Evolutionary conservation across 1,139 yeast species (phyloP).

Genomic region (Saccharomyces hybrid): DNA sequence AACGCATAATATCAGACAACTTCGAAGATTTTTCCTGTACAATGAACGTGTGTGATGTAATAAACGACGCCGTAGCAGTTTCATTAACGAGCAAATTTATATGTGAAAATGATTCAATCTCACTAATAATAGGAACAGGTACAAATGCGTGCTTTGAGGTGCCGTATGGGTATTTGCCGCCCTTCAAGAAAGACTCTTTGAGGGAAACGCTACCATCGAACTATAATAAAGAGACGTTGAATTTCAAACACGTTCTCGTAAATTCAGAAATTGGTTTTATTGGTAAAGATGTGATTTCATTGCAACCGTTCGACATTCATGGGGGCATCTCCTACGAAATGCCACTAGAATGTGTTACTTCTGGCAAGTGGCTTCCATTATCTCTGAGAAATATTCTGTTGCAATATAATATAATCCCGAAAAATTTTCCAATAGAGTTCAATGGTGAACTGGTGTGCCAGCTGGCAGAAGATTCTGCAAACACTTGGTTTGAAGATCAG

Average conservation of each 20-base stretch:
- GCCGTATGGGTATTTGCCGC: constrained; percentile 14
- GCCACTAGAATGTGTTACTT: constrained; percentile 26
- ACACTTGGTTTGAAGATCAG: background rate
- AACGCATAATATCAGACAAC: constrained; percentile 4
- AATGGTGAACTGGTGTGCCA: constrained; percentile 25
- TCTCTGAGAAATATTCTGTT: constrained; percentile 15
- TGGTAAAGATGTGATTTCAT: constrained; percentile 18
- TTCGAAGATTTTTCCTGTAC: constrained; percentile 1
- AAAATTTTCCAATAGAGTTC: constrained; percentile 6
- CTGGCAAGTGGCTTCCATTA: constrained; percentile 25
- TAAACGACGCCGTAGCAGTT: constrained; percentile 34
- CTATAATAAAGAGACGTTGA: constrained; percentile 1
- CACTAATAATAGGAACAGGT: constrained; percentile 35
- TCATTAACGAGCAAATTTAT: constrained; percentile 22
- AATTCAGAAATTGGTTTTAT: constrained; percentile 34
- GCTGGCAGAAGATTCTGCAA: constrained; percentile 12
- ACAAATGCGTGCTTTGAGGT: constrained; percentile 31
- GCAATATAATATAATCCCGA: constrained; percentile 10
- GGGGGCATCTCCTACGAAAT: constrained; percentile 9
- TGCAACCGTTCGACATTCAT: constrained; percentile 19
- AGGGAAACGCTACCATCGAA: background rate
- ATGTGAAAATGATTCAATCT: constrained; percentile 12
- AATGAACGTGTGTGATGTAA: constrained; percentile 18
- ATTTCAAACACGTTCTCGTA: constrained; percentile 11
- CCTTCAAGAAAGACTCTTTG: constrained; percentile 6